Evolutionary conservation across 1,284 basidiomycete genomes (phyloP).

Genomic region (Vanrija sp.): DNA sequence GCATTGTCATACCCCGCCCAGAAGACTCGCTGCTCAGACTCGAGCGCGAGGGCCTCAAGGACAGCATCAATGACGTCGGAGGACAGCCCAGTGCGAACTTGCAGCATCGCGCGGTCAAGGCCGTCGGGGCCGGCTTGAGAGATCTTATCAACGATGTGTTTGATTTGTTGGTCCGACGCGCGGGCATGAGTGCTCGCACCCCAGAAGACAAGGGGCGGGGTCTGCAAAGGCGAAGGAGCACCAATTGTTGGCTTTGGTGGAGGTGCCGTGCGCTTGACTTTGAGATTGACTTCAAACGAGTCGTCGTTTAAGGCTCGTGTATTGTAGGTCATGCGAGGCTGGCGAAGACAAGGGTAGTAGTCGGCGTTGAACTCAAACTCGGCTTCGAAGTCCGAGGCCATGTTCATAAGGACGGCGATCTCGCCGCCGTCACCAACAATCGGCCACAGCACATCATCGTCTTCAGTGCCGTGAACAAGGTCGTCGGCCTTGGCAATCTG

Average conservation of each 20-base stretch:
- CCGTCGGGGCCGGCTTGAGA: constrained; percentile 20
- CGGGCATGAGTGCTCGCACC: too few relatives aligned
- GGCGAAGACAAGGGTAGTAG: constrained; percentile 23
- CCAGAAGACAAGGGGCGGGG: too few relatives aligned
- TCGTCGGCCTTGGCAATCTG: constrained; percentile 55
- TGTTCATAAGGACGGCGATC: constrained; percentile 33
- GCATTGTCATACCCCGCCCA: constrained; percentile 63
- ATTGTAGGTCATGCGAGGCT: constrained; percentile 29
- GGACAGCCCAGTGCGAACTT: constrained; percentile 6
- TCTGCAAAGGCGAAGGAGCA: neutral
- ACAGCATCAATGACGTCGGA: constrained; percentile 10
- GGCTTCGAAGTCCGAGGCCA: constrained; percentile 38
- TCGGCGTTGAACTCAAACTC: constrained; percentile 31
- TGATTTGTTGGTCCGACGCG: neutral
- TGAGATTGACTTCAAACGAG: constrained; percentile 26
- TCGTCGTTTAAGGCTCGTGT: constrained; percentile 43
- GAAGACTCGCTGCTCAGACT: constrained; percentile 56
- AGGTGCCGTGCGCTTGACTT: neutral
- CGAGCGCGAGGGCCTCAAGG: constrained; percentile 16
- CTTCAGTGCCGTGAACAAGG: constrained; percentile 56
- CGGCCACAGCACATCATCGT: constrained; percentile 25
- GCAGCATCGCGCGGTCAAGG: constrained; percentile 13
- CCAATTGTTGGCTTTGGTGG: neutral
- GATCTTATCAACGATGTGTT: constrained; percentile 15
- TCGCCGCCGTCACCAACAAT: constrained; percentile 33